Base-by-base conservation (phyloP, 352 stramenopile species). In the Phytophthora ohioensis region DNA sequence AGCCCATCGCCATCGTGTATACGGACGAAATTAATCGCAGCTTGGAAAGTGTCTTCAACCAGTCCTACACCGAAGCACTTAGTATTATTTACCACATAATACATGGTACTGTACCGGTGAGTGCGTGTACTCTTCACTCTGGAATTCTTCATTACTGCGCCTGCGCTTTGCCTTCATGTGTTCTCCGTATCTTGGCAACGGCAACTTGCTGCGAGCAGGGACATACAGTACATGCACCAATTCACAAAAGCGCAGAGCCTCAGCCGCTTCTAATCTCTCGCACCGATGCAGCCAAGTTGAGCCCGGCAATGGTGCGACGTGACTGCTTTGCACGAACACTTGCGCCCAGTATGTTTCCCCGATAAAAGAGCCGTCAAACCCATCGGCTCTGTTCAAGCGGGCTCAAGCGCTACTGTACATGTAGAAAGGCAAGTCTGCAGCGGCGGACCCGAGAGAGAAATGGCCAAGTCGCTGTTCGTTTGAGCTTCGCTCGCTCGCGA, bases 151-250 rank as follows among this genome's bases (percentile, higher is more conserved):
- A 46, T 12, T 46, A 21, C 21, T 32, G 11, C 12, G 15, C 38
- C 53, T 3, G 46, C 41, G 30, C 48, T 57, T 62, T 59, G 43
- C 54, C 67, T 69, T 61, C 61, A 56, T 42, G 42, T 67, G 51
- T 49, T 63, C 57, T 76, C 68, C 57, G 68, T 75, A 75, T 75
- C 68, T 75, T 51, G 36, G 52, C 36, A 76, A 72, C 52, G 31
- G 53, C 52, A 69, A 69, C 53, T 64, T 69, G 62, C 57, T 69
- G 57, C 49, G 71, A 76, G 49, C 56, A 76, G 68, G 56, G 68
- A 76, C 68, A 76, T 64, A 63, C 17, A 21, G 17, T 21, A 21
- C 21, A 27, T 27, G 21, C 21, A 27, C 21, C 21, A 65, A 53
- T 42, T 64, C 35, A 47, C 67, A 62, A 45, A 27, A 46, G 52